phyloP scores from a whole-genome alignment of 176 grass and related monocot genomes.

The Carex pumila region DNA sequence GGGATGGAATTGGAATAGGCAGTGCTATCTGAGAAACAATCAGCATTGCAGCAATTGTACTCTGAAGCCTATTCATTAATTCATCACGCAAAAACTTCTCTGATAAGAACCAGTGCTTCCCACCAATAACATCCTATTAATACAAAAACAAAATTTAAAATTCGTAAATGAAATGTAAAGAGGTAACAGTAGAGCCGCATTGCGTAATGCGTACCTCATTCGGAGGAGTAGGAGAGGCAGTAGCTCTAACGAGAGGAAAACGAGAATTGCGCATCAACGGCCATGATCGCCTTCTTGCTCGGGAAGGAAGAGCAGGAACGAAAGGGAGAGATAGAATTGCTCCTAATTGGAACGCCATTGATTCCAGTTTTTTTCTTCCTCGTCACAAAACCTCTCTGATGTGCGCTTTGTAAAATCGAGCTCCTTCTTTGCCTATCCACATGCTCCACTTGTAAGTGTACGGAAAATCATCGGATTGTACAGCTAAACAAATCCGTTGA shows the following conservation, averaged over 20 bases:
- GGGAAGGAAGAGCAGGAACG: background rate
- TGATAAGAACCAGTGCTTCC: background rate
- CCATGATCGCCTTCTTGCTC: background rate
- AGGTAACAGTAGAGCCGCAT: background rate
- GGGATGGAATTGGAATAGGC: conserved; percentile 27
- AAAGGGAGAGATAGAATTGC: background rate
- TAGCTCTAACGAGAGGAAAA: background rate
- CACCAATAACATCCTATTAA: background rate
- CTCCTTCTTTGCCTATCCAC: background rate
- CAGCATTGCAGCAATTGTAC: conserved; percentile 45
- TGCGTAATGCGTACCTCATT: conserved; percentile 22
- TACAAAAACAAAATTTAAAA: background rate
- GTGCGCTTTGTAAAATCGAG: background rate
- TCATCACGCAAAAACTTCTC: background rate
- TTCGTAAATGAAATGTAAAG: background rate
- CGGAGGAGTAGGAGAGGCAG: background rate
- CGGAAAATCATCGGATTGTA: background rate
- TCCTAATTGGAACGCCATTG: background rate
- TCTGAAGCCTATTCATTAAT: conserved; percentile 30
- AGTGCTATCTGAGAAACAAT: conserved; percentile 54
- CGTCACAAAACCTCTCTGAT: background rate
- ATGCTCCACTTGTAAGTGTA: background rate
- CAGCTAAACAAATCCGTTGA: background rate
- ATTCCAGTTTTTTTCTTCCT: background rate
- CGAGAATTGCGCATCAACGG: background rate